Conservation (phyloP, 495 filamentous ascomycete genomes). For the Hypoxylon cercidicola region DNA sequence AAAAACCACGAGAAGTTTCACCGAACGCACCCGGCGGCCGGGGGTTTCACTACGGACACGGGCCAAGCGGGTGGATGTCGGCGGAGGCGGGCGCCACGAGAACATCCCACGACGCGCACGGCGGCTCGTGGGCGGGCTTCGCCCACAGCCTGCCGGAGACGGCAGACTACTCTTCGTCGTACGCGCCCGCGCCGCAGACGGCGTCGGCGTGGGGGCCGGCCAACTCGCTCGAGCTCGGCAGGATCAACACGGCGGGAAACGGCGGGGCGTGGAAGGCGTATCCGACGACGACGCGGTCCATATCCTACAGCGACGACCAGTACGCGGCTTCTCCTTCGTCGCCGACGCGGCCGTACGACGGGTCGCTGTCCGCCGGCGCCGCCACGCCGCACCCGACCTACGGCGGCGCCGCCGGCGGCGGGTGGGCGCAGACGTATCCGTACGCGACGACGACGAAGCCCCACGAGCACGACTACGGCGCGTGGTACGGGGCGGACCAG, state of each 20-base stretch:
- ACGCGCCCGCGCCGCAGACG: constrained; percentile 49
- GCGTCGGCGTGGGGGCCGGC: constrained; percentile 55
- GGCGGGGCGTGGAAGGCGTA: constrained; percentile 52
- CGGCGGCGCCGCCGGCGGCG: constrained; percentile 19
- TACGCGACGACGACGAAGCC: constrained; percentile 50
- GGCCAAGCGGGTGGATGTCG: constrained; percentile 56
- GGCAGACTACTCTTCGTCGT: constrained; percentile 53
- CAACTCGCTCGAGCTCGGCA: constrained; percentile 23
- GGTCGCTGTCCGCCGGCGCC: constrained; percentile 54
- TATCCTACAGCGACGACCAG: constrained; percentile 56
- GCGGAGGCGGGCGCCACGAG: constrained; percentile 50
- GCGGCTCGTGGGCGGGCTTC: constrained; percentile 51
- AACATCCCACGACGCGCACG: constrained; percentile 48
- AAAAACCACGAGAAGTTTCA: constrained; percentile 45
- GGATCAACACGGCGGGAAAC: constrained; percentile 26
- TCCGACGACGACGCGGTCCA: constrained; percentile 52
- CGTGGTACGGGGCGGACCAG: constrained; percentile 56
- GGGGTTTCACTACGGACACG: constrained; percentile 53
- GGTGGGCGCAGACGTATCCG: constrained; percentile 58
- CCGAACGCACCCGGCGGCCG: constrained; percentile 46
- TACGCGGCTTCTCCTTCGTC: constrained; percentile 34
- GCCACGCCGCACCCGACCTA: constrained; percentile 52
- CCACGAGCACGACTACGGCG: constrained; percentile 49
- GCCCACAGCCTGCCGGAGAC: constrained; percentile 53
- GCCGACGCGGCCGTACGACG: too few relatives aligned